Percentiles rank a stretch among this genome's conserved stretches.
phyloP scores from a whole-genome alignment of 176 grass and related monocot species.

The Eragrostis nindensis region DNA sequence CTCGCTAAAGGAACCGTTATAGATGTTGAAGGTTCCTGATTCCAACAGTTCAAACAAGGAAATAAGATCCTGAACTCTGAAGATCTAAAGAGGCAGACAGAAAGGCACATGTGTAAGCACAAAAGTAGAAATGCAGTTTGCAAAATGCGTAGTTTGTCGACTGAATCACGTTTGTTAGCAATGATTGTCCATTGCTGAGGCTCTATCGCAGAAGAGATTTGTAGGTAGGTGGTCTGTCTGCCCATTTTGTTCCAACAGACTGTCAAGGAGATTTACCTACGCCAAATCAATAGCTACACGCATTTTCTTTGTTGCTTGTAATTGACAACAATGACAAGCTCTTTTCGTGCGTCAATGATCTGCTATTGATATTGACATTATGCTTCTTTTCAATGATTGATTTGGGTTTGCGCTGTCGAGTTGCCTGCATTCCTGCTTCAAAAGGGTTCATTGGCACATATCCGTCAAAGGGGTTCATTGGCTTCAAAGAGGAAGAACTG shows the following conservation, averaged over 20 bases:
- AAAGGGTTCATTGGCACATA: background rate
- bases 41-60: slow-evolving; percentile 7
- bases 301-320: background rate
- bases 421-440: background rate
- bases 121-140: background rate
- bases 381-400: background rate
- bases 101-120: background rate
- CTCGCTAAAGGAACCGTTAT: background rate
- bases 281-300: background rate
- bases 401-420: background rate
- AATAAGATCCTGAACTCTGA: background rate
- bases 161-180: background rate
- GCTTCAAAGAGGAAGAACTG: background rate
- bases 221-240: background rate
- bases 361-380: background rate
- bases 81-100: background rate
- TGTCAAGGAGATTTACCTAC: background rate
- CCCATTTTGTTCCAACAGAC: background rate
- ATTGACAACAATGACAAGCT: background rate
- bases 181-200: background rate
- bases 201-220: background rate
- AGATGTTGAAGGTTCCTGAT: background rate
- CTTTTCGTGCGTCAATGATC: background rate
- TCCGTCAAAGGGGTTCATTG: too few species aligned
- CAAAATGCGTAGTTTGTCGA: background rate